Base-by-base conservation (phyloP, 805 yeast genomes). In the Priceomyces medius region DNA sequence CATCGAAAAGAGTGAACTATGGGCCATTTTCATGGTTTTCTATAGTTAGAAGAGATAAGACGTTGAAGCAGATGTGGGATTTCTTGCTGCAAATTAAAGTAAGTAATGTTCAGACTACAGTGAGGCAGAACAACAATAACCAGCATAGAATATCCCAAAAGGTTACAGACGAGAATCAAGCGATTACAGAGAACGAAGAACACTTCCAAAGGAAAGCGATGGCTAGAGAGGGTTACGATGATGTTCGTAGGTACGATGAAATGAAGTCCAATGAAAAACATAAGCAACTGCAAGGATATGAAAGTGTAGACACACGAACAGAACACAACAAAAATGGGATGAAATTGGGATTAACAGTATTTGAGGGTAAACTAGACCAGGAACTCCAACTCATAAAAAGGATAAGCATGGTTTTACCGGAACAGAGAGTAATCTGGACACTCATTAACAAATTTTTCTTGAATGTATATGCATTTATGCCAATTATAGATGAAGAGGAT, bases 391-490 rank as follows among this genome's bases (percentile, higher is more conserved):
- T 73, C 38, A 64, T 67, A 38, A 72, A 73, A 42, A 62, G 69
- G 12, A 66, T 72, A 19, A 60, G 64, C 40, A 58, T 64, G 18
- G 54, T 71, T 3, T 49, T 83, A 35, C 90, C 90, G 0, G 70
- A 64, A 20, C 75, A 76, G 49, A 70, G 68, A 43, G 71, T 79
- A 1, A 68, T 82, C 7, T 77, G 85, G 78, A 52, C 71, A 34
- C 63, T 81, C 37, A 62, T 83, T 20, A 79, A 81, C 44, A 64
- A 81, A 47, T 84, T 77, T 47, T 84, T 84, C 54, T 70, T 68
- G 8, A 68, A 72, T 24, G 60, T 83, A 4, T 85, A 85, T 55
- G 75, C 85, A 10, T 81, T 76, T 42, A 67, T 83, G 50, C 90
- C 93, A 2, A 80, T 76, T 46, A 60, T 83, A 24, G 88, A 83